Base-by-base conservation (phyloP, 2,329 filamentous ascomycete genomes). In the Talaromyces verruculosus region DNA sequence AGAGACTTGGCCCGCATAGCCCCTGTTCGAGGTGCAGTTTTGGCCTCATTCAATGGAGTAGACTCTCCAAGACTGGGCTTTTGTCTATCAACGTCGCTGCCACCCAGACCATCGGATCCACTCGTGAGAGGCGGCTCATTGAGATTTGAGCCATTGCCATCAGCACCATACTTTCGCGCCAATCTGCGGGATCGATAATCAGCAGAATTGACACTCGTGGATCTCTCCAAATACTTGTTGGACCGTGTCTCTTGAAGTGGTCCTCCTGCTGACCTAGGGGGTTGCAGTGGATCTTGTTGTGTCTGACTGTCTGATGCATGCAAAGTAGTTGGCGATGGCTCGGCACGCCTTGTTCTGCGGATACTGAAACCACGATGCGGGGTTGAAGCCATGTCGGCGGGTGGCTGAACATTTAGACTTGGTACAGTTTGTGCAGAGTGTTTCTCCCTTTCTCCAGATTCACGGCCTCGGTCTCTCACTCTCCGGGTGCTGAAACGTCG, bases 321-420 rank as follows among this genome's bases (percentile, higher is more conserved):
- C 79, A 89, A 67, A 80, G 87, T 68, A 79, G 85, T 67, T 82
- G 84, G 72, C 73, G 82, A 80, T 17, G 77, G 74, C 43, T 87
- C 82, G 68, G 84, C 79, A 65, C 87, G 85, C 51, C 86, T 81
- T 35, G 84, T 80, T 68, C 86, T 83, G 66, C 87, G 88, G 69
- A 97, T 91, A 74, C 92, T 96, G 76, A 97, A 96, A 76, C 93
- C 96, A 79, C 96, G 96, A 62, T 91, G 86, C 1, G 91, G 88
- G 0, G 87, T 84, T 19, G 84, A 82, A 2, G 87, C 84, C 35
- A 83, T 77, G 65, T 94, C 91, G 65, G 86, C 81, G 10, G 92
- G 91, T 15, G 89, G 88, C 71, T 94, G 92, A n/a, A 95, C 88
- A 64, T 91, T 91, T 41, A 96, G 85, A 51, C 90, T 89, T 49